Evolutionary conservation across 176 grass and related monocot genomes (phyloP).

Genomic region (Oryza meyeriana): DNA sequence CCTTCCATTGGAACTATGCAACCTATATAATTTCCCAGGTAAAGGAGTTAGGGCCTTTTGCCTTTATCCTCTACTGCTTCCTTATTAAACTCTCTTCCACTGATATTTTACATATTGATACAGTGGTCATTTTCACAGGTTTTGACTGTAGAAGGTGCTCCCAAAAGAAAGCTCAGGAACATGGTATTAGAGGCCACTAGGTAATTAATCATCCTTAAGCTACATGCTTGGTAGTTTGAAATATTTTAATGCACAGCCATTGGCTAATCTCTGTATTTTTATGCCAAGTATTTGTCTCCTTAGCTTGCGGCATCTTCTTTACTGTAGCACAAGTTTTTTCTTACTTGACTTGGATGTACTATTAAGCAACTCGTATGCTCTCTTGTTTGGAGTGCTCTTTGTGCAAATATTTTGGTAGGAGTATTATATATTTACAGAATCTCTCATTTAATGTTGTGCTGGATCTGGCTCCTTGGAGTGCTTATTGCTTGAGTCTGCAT

Average conservation of each 20-base stretch:
- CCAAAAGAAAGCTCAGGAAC: conserved; percentile 72
- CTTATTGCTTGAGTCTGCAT: neutral
- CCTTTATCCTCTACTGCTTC: neutral
- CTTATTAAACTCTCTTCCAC: neutral
- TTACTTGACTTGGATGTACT: neutral
- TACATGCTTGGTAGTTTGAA: neutral
- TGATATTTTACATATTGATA: conserved; percentile 36
- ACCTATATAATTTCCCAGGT: conserved; percentile 77
- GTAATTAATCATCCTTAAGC: conserved; percentile 18
- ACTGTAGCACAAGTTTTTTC: neutral
- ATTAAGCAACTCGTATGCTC: conserved; percentile 17
- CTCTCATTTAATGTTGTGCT: neutral
- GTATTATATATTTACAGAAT: neutral
- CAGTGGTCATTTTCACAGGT: conserved; percentile 46
- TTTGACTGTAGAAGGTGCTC: conserved; percentile 52
- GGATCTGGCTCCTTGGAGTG: neutral
- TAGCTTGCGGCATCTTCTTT: neutral
- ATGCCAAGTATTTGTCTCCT: neutral
- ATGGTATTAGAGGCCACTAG: conserved; percentile 94
- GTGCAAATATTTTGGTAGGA: neutral
- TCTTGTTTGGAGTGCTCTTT: neutral
- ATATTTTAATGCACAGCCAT: neutral
- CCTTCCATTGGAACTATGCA: conserved; percentile 87
- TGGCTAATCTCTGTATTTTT: conserved; percentile 6
- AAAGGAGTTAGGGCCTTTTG: neutral